Evolutionary conservation across 139 green algal genomes (phyloP), one percentile per base, ranked within the genome.

Genomic region (Coelastrella sp.): DNA sequence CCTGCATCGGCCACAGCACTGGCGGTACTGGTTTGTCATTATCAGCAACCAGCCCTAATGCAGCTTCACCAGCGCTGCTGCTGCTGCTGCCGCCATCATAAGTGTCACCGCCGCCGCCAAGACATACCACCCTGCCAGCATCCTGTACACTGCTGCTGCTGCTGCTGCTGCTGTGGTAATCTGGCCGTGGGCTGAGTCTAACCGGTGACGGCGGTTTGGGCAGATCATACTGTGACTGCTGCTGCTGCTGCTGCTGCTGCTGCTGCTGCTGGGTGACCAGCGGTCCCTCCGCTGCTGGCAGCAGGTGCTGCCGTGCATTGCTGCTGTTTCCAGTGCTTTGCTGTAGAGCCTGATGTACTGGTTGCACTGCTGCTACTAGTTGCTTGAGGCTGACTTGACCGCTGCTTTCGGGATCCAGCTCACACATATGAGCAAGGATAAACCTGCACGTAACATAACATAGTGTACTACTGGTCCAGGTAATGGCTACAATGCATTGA

Each of bases 301-400:
- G 32, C 32, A 47, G 32, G 0, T 47, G 32, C 32, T 47, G 32
- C 32, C 11, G 11, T 65, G 77, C 77, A 19, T 17, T 23, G 80
- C 80, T 60, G 80, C 80, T 71, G n/a, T 59, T 5, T 13, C 59
- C 74, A n/a, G n/a, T 86, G 19, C 59, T 86, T n/a, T 54, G 56
- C 20, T 85, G 54, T 68, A 85, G 17, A 22, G 80, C 60, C 58
- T 85, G 80, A 4, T 85, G 80, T 14, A 85, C 19, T 32, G 80
- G 80, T 68, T 85, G 80, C 0, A 85, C 17, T 85, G 80, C 80
- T 57, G 57, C 58, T 32, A 85, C 11, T 14, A 85, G 80, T 19
- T 73, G 80, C 19, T 85, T 85, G 5, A 85, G 80, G 59, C 19
- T 85, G 58, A 85, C 58, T 20, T 85, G 58, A 20, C 80, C n/a